A percentile compares a stretch with the other conserved stretches of the same genome.
Evolutionary conservation across 2,329 filamentous ascomycete species (phyloP).

Genomic region (Aspergillus latus): DNA sequence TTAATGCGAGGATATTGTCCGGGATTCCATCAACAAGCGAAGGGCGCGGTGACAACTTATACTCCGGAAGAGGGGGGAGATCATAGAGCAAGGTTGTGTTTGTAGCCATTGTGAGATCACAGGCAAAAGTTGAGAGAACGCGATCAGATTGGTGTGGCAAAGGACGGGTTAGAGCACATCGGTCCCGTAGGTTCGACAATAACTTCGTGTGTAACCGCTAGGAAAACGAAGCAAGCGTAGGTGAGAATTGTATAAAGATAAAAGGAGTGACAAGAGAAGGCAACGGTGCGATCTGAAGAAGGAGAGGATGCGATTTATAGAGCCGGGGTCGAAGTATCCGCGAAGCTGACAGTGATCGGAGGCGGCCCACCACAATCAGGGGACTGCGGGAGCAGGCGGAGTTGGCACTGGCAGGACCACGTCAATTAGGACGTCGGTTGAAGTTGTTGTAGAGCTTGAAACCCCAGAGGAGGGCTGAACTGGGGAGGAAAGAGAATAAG

Average conservation of each 20-base stretch:
- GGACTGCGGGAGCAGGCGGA: slow-evolving; percentile 14
- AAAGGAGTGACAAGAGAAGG: neutral
- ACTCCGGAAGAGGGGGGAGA: slow-evolving; percentile 83
- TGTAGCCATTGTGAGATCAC: slow-evolving; percentile 30
- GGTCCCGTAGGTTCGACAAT: neutral
- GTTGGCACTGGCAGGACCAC: neutral
- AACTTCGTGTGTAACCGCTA: neutral
- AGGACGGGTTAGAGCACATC: slow-evolving; percentile 11
- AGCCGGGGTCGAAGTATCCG: slow-evolving; percentile 2
- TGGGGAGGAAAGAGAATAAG: slow-evolving; percentile 3
- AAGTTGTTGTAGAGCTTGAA: neutral
- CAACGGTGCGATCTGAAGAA: neutral
- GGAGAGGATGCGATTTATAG: slow-evolving; percentile 7
- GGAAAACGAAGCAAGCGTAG: neutral
- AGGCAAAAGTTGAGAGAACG: slow-evolving; percentile 6
- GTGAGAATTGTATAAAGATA: neutral
- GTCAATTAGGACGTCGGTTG: slow-evolving; percentile 8
- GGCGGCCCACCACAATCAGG: slow-evolving; percentile 20
- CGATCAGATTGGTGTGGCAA: slow-evolving; percentile 6
- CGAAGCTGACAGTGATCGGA: slow-evolving; percentile 6
- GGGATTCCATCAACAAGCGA: slow-evolving; percentile 75
- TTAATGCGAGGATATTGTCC: slow-evolving; percentile 74
- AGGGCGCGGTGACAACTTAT: slow-evolving; percentile 67
- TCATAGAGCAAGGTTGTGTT: slow-evolving; percentile 46
- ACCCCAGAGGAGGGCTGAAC: neutral